Base-by-base conservation (phyloP, 1,139 yeast genomes). In the Arxiozyma telluris region DNA sequence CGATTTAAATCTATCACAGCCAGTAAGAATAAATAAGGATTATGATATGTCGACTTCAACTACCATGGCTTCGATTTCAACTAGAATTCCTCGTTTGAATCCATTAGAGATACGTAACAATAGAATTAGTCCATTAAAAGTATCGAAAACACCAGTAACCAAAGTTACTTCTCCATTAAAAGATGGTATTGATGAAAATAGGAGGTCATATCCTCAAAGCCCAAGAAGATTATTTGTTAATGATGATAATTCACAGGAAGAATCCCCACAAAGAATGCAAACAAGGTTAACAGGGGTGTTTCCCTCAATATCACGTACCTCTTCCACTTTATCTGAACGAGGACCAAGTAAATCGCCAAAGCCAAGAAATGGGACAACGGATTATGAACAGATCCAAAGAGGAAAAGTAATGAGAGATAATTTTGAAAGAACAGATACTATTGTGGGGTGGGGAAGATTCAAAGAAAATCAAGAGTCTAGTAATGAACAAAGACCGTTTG, bases 381-480 rank as follows among this genome's bases (percentile, higher is more conserved):
- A 38, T 17, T n/a, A 38, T 20, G 39, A 51, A 27, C 27, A 43
- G 22, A 21, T 12, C 22, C 23, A 43, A 43, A 20, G 23, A 39
- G 42, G 22, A 42, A 43, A 43, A 25, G 41, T 12, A 47, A 42
- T 15, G 25, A 30, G 25, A 45, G 17, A 39, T n/a, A n/a, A 18
- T 2, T 54, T 59, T 12, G 59, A 61, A 38, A 57, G 68, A 39
- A 54, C 55, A 38, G 58, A 57, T 9, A 66, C 69, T 0, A 62
- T 65, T 2, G 57, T 66, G 4, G 67, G 61, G 21, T 66, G 69
- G 70, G 69, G 69, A 2, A 55, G 38, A 34, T 12, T 38, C 6
- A 15, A 17, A 39, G 46, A 47, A 5, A 30, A 30, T 15, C 41
- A 47, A 23, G 49, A 20, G 21, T 17, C 4, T 20, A 50, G 7